phyloP scores from a whole-genome alignment of 805 yeast species.

The Diddensiella caesifluorescens region DNA sequence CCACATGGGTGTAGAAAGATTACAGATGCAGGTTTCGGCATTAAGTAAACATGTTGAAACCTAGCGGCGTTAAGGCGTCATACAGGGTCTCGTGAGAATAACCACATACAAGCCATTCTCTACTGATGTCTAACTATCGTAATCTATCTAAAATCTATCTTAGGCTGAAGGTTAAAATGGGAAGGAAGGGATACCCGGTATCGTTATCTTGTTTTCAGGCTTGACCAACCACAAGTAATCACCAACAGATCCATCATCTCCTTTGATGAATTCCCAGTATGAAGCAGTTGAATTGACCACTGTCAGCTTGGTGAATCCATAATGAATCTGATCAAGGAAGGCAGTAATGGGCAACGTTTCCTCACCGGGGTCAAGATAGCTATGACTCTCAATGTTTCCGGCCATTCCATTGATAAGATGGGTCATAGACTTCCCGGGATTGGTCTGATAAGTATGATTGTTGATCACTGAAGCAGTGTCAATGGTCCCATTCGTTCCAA shows the following conservation, averaged over 20 bases:
- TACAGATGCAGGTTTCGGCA: no score
- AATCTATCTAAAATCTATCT: neutral
- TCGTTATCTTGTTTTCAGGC: constrained; percentile 2
- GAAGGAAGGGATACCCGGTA: neutral
- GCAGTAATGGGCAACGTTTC: constrained; percentile 7
- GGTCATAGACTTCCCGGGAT: constrained; percentile 16
- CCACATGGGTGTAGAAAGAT: no score
- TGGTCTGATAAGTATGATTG: constrained; percentile 15
- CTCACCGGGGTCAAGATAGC: constrained; percentile 11
- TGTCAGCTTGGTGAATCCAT: constrained; percentile 20
- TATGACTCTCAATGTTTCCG: constrained; percentile 20
- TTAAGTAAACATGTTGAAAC: no score
- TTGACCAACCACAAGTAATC: constrained; percentile 13
- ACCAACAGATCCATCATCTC: constrained; percentile 21
- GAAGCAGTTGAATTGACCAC: constrained; percentile 25
- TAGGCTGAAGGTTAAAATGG: neutral
- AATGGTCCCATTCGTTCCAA: constrained; percentile 16
- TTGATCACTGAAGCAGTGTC: constrained; percentile 17
- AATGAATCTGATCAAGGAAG: constrained; percentile 17
- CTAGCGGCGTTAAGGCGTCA: no score
- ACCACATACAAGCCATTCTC: no score
- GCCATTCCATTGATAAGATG: constrained; percentile 20
- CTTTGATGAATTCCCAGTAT: constrained; percentile 27
- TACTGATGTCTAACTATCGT: no score
- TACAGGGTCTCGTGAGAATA: no score